These are phyloP conservation scores for Carallia pectinifolia DNA, from an alignment of 345 rosid genomes.

Conservation along the genomic window DNA sequence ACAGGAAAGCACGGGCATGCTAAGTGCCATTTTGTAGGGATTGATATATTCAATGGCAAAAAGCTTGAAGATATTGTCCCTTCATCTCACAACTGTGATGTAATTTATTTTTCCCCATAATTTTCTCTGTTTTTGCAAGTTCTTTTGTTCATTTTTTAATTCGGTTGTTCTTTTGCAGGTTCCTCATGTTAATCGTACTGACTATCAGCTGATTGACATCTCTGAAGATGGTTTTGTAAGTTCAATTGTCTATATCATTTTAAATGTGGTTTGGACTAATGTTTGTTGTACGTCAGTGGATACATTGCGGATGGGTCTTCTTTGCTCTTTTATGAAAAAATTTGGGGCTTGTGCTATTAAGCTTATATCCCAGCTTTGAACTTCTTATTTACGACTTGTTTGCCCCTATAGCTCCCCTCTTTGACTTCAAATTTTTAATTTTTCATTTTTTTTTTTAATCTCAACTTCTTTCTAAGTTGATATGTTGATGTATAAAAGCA, in stretches of 20 bases:
- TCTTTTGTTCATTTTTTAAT: slow-evolving; percentile 1
- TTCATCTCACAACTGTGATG: slow-evolving; percentile 81
- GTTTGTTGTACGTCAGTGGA: no score
- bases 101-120: slow-evolving; percentile 13
- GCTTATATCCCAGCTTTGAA: no score
- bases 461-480: not conserved
- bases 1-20: slow-evolving; percentile 84
- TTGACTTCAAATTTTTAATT: no score
- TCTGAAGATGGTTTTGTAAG: slow-evolving; percentile 87
- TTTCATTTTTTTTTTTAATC: no score
- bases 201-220: slow-evolving; percentile 72
- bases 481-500: not conserved
- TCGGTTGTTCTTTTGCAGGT: slow-evolving; percentile 36
- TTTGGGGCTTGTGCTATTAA: no score
- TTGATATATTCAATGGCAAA: slow-evolving; percentile 69
- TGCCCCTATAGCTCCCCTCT: no score
- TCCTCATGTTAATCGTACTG: slow-evolving; percentile 69
- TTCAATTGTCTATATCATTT: not conserved
- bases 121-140: not conserved
- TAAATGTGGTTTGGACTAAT: not conserved
- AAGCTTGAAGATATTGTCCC: slow-evolving; percentile 77
- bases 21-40: slow-evolving; percentile 74
- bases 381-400: no score
- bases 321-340: no score
- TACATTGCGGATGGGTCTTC: no score